Base-by-base conservation (phyloP, 2,329 filamentous ascomycete species). In the Diaporthe citriasiana region DNA sequence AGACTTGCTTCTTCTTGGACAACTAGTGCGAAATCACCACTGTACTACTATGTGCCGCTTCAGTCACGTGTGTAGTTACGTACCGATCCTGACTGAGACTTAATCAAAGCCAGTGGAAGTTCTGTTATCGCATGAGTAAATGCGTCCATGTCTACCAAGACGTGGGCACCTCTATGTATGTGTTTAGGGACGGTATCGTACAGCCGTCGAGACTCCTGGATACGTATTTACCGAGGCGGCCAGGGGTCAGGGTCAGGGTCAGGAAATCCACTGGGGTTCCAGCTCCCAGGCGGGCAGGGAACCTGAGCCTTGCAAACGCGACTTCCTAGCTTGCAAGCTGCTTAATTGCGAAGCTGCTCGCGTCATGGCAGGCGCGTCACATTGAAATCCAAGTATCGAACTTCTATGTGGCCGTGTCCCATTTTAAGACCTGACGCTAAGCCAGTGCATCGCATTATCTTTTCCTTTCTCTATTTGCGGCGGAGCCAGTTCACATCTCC, bases 361-460 rank as follows among this genome's bases (percentile, higher is more conserved):
- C 33, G 63, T 51, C 30, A 30, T 25, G 56, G 56, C 56, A 71
- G 69, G 56, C 38, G 56, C 69, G 45, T 51, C 63, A 13, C 56
- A 42, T 42, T 19, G 7, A 27, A 50, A 35, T 3, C 2, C 42
- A 30, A 38, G 30, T 45, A 25, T n/a, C 60, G 10, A 51, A 25
- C 10, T 38, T 7, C 30, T 38, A 30, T 17, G 12, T 10, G 19
- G 42, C 22, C 2, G 17, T 51, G 56, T 13, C 15, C 42, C 42
- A 17, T 17, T 35, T 25, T 22, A 6, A 50, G n/a, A 30, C 6
- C 19, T 10, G 27, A 27, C 15, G 5, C 25, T 19, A 45, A 7
- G 45, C 4, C 25, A 63, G 27, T 27, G 9, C 40, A 63, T 30
- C 15, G n/a, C n/a, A n/a, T 7, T 19, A 35, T 57, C 3, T 33